A percentile compares a stretch with the other conserved stretches of the same genome.
Conservation (phyloP, 345 rosid species). For the Schrenkiella parvula region DNA sequence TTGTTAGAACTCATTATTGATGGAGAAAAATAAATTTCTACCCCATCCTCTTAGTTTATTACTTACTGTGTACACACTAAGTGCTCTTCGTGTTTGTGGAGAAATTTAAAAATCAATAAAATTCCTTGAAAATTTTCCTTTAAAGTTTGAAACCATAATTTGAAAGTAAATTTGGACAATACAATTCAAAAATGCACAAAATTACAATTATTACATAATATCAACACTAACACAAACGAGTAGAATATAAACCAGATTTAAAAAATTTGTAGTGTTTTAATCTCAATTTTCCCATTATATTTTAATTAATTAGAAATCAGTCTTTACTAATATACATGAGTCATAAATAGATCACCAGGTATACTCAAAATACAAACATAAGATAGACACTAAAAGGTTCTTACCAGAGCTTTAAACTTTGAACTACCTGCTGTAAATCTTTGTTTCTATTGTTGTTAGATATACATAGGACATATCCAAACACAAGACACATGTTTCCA, state of each 20-base stretch:
- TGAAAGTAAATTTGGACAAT: too few relatives aligned
- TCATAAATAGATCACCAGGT: slow-evolving; percentile 1
- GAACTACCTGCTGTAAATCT: background rate
- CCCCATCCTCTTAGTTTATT: background rate
- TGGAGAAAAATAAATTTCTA: background rate
- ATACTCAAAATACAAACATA: background rate
- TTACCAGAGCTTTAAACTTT: background rate
- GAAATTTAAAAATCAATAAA: background rate
- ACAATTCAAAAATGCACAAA: too few relatives aligned
- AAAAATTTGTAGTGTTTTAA: background rate
- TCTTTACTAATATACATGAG: background rate
- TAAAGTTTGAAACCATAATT: too few relatives aligned
- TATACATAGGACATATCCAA: background rate
- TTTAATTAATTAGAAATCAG: background rate
- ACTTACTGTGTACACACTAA: background rate
- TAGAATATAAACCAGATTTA: too few relatives aligned
- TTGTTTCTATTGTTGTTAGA: background rate
- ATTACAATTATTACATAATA: too few relatives aligned
- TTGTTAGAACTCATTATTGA: background rate
- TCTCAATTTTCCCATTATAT: background rate
- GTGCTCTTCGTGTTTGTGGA: background rate
- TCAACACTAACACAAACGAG: too few relatives aligned
- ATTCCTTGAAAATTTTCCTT: background rate
- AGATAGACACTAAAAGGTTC: background rate
- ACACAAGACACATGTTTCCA: slow-evolving; percentile 22